A percentile compares a stretch with the other conserved stretches of the same genome.
Evolutionary conservation across 306 rosid species (phyloP).

Genomic region (Notholithocarpus densiflorus): DNA sequence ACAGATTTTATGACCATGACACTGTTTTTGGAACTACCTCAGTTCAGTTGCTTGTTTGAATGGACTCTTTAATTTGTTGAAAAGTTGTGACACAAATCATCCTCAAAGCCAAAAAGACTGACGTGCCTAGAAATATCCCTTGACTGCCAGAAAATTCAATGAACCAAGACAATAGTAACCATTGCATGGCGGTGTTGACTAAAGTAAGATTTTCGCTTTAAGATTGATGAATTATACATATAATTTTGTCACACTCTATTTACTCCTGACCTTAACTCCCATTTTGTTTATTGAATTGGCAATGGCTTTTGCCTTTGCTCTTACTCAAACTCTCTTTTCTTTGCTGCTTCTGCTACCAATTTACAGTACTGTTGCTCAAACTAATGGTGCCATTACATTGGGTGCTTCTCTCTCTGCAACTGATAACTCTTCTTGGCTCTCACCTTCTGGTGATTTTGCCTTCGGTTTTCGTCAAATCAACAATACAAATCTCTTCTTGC

Average conservation of each 20-base stretch:
- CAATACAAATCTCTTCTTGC: conserved; percentile 16
- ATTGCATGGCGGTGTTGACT: too few relatives aligned
- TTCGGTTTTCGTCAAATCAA: conserved; percentile 41
- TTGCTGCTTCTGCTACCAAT: background rate
- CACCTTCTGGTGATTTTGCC: conserved; percentile 43
- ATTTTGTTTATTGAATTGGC: background rate
- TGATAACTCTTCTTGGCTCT: conserved; percentile 20
- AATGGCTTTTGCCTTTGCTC: background rate
- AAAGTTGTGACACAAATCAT: too few relatives aligned
- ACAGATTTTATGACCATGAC: too few relatives aligned
- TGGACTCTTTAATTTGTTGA: too few relatives aligned
- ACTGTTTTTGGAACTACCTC: too few relatives aligned
- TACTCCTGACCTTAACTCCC: background rate
- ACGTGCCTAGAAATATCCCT: too few relatives aligned
- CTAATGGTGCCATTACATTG: background rate
- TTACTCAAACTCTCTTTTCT: background rate
- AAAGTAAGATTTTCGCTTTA: too few relatives aligned
- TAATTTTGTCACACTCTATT: background rate
- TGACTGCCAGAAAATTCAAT: too few relatives aligned
- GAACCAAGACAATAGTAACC: too few relatives aligned
- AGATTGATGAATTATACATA: too few relatives aligned
- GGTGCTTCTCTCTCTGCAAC: conserved; percentile 21
- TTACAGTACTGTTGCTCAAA: background rate
- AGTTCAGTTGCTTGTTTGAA: too few relatives aligned
- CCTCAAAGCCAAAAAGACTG: too few relatives aligned